Evolutionary conservation across 257 asterid species (phyloP), one percentile per base, ranked within the genome.

Genomic region (Perilla frutescens): DNA sequence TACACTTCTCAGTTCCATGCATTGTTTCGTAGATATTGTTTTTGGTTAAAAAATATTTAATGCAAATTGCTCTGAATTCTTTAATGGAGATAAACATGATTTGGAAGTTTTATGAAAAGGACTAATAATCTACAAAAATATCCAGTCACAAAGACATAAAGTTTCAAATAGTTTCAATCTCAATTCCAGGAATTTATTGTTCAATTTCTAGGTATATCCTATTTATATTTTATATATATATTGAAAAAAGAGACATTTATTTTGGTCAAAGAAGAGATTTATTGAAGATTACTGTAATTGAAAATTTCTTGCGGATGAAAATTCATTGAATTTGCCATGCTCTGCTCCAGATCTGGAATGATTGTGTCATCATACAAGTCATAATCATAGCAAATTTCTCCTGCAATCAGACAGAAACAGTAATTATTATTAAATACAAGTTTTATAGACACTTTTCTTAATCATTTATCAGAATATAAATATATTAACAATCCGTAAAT

Each of bases 321-420:
- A 29, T 20, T 5, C 49, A 54, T 59, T 62, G 43, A 61, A 68
- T 73, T 68, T 13, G n/a, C n/a, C 11, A 8, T 34, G 60, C 7
- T 34, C 12, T 60, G 39, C 56, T 58, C 26, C 70, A 13, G 48
- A 36, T 61, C 79, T 45, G 67, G 55, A 68, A 53, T 44, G 49
- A 79, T 68, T 72, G 59, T 31, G 72, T 67, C 75, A 69, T 73
- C 65, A n/a, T 70, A 39, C 26, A 37, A 5, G n/a, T 68, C 62
- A 68, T 74, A 47, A 68, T 79, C 4, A 6, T 7, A 9, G 5
- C 15, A 44, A 54, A 6, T 32, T 7, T 5, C 32, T 54, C 39
- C 29, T 34, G 39, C 40, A 62, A 37, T 9, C 10, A 49, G 8
- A 68, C 7, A 36, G 51, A 31, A 74, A 8, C 58, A 45, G 44